Base-by-base conservation (phyloP, 2,329 filamentous ascomycete species). In the Apiospora koreana region DNA sequence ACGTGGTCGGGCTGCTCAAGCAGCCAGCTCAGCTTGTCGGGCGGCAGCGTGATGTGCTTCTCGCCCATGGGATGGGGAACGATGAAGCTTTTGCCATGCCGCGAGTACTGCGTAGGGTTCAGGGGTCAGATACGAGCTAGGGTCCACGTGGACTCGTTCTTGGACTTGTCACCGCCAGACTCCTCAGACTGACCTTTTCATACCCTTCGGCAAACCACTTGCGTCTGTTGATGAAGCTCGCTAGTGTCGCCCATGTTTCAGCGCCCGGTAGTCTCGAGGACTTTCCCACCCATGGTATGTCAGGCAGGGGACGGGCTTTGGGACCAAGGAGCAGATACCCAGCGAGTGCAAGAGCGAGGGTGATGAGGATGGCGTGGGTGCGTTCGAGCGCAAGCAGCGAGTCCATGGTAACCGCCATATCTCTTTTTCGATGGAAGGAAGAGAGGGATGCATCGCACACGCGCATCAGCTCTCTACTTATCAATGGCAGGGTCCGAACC, bases 1-100 rank as follows among this genome's bases (percentile, higher is more conserved):
- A 65, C 62, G 62, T 65, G 38, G 62, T 65, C 62, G 35, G 62
- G 62, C 41, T 65, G 62, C 62, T 65, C 62, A n/a, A 65, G 62
- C 21, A 65, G 62, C 62, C 62, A 65, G 41, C 62, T 14, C 62
- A 65, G 62, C 62, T 65, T 65, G 23, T 65, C 38, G 38, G 62
- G 62, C 38, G 62, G 62, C n/a, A 65, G 62, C 38, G 62, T 65
- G 38, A 65, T 65, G 62, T 65, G 62, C 38, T 65, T 43, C 62
- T 65, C 62, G n/a, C 62, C 38, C 23, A 65, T 38, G 7, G 38
- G 62, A 38, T 65, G 62, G 62, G 62, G 62, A 38, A 65, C 62
- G 38, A 65, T 65, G 62, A 25, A 65, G 62, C 62, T 65, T 43
- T 65, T 43, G 62, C 62, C 62, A 18, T 43, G 62, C n/a, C 62